Percentiles rank a stretch among this genome's conserved stretches.
phyloP scores from a whole-genome alignment of 306 rosid genomes.

The Glycine tomentella region DNA sequence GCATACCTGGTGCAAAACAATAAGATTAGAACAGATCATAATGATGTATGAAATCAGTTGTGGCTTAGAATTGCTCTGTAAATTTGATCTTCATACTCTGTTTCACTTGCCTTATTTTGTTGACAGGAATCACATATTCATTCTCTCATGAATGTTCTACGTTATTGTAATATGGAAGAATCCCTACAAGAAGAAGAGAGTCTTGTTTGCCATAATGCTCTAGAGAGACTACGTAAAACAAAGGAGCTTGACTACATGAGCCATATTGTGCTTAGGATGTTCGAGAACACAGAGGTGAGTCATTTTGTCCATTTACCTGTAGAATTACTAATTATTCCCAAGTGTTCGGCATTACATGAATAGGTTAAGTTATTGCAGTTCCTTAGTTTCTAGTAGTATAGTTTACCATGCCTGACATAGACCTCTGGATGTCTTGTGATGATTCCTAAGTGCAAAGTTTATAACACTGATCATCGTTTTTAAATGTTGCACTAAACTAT shows the following conservation, averaged over 20 bases:
- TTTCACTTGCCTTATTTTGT: constrained; percentile 26
- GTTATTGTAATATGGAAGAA: constrained; percentile 95
- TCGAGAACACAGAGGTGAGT: constrained; percentile 89
- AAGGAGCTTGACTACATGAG: constrained; percentile 99
- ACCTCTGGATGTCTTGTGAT: constrained; percentile 12
- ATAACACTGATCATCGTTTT: background rate
- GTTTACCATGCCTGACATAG: constrained; percentile 19
- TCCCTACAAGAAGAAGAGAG: constrained; percentile 91
- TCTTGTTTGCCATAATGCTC: constrained; percentile 67
- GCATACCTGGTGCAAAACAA: constrained; percentile 78
- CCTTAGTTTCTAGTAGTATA: constrained; percentile 18
- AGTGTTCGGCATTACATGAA: constrained; percentile 29
- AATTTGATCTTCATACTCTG: constrained; percentile 24
- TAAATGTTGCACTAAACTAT: constrained; percentile 1
- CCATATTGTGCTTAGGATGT: constrained; percentile 89
- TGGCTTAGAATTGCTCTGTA: constrained; percentile 5
- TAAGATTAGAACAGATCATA: constrained; percentile 26
- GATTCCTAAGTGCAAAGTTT: constrained; percentile 10
- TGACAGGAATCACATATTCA: constrained; percentile 97
- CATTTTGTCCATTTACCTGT: constrained; percentile 33
- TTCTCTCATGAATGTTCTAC: constrained; percentile 96
- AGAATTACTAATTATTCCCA: constrained; percentile 14
- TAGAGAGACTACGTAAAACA: constrained; percentile 77
- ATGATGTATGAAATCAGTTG: constrained; percentile 24
- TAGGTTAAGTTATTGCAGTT: constrained; percentile 29